phyloP scores from a whole-genome alignment of 139 green algal genomes.

The Coelastrella sp. region DNA sequence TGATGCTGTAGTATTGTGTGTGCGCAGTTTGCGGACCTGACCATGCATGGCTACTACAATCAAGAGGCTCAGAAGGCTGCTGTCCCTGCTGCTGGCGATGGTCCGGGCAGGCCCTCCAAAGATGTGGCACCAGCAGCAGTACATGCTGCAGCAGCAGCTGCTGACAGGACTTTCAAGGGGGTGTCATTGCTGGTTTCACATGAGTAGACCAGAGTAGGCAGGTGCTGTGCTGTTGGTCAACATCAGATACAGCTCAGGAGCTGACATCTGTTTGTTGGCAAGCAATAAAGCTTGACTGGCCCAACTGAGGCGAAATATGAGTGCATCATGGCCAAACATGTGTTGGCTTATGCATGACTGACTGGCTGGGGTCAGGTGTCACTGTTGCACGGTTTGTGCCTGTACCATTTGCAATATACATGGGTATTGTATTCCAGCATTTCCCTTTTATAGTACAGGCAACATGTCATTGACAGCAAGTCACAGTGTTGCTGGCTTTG shows the following conservation, averaged over 20 bases:
- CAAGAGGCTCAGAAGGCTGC: conserved; percentile 11
- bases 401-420: too few species aligned
- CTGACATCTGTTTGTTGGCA: too few species aligned
- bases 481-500: too few species aligned
- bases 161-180: background rate
- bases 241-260: background rate
- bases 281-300: too few species aligned
- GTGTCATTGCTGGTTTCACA: background rate
- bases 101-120: background rate
- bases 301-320: too few species aligned
- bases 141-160: conserved; percentile 14
- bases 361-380: background rate
- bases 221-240: background rate
- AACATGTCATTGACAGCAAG: too few species aligned
- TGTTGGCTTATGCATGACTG: background rate
- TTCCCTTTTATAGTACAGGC: too few species aligned
- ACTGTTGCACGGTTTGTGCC: background rate
- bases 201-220: background rate
- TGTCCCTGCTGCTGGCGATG: background rate
- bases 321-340: too few species aligned
- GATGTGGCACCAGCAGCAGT: conserved; percentile 38
- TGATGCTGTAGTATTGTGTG: conserved; percentile 47
- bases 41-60: conserved; percentile 67
- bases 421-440: too few species aligned
- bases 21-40: conserved; percentile 74